Percentiles rank a stretch among this genome's conserved stretches.
These are phyloP conservation scores for Cardamine chenopodiifolia DNA, from an alignment of 345 rosid genomes.

Conservation along the genomic window DNA sequence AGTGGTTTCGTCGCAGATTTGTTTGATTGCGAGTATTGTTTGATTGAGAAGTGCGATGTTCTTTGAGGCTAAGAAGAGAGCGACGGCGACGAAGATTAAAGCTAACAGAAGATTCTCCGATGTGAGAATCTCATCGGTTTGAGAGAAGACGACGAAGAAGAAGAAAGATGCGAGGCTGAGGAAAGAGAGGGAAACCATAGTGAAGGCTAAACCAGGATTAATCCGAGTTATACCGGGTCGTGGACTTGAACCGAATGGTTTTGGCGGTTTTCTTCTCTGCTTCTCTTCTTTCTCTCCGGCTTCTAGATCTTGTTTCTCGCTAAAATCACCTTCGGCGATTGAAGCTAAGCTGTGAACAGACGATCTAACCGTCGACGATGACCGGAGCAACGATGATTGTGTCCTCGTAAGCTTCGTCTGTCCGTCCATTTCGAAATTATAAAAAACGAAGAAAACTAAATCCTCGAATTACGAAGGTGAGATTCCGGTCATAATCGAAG, in stretches of 20 bases:
- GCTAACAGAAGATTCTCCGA: slow-evolving; percentile 80
- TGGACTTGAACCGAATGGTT: slow-evolving; percentile 53
- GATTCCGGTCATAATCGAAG: slow-evolving; percentile 47
- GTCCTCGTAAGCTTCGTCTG: slow-evolving; percentile 78
- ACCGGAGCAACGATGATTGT: slow-evolving; percentile 82
- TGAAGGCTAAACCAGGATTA: slow-evolving; percentile 59
- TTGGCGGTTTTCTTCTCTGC: slow-evolving; percentile 40
- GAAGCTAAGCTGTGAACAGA: slow-evolving; percentile 73
- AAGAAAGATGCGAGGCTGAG: slow-evolving; percentile 53
- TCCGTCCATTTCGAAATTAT: slow-evolving; percentile 55
- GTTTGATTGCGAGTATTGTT: slow-evolving; percentile 46
- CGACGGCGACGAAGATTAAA: slow-evolving; percentile 70
- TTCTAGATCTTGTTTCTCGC: slow-evolving; percentile 41
- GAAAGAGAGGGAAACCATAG: slow-evolving; percentile 57
- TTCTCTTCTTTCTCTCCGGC: slow-evolving; percentile 52
- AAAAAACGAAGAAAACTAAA: not conserved
- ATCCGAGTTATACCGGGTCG: slow-evolving; percentile 58
- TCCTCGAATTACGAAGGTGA: slow-evolving; percentile 30
- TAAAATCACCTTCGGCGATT: slow-evolving; percentile 57
- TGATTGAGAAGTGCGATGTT: slow-evolving; percentile 64
- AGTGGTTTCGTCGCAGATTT: slow-evolving; percentile 50
- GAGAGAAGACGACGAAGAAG: slow-evolving; percentile 58
- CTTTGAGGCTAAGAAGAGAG: slow-evolving; percentile 77
- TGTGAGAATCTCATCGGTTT: slow-evolving; percentile 64
- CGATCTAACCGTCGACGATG: slow-evolving; percentile 77